Conservation (phyloP, 2,329 filamentous ascomycete genomes). For the Diaporthe longicolla region DNA sequence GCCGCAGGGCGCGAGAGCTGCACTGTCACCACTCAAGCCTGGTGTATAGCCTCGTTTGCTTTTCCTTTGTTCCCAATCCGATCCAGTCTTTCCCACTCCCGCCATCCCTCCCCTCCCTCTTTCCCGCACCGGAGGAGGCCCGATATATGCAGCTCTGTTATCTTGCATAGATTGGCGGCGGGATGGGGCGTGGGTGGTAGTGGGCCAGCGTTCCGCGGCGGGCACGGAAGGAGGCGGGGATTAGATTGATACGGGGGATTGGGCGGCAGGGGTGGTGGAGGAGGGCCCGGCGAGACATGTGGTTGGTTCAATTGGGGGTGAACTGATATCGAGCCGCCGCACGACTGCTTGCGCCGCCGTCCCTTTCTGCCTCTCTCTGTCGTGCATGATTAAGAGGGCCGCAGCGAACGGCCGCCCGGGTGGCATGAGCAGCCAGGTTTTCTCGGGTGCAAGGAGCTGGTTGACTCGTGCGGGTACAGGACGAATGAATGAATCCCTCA, state of each 20-base stretch:
- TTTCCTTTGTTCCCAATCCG: neutral
- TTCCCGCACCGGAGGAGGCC: neutral
- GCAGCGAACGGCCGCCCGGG: conserved; percentile 8
- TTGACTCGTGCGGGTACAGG: conserved; percentile 3
- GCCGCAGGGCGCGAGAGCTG: conserved; percentile 12
- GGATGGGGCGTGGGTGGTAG: neutral
- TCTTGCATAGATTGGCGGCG: conserved; percentile 28
- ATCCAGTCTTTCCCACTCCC: neutral
- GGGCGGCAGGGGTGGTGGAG: neutral
- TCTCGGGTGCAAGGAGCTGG: neutral
- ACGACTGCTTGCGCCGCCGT: neutral
- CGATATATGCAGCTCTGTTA: conserved; percentile 29
- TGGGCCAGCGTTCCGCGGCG: conserved; percentile 4
- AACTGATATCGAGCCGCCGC: conserved; percentile 9
- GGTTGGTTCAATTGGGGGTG: conserved; percentile 5
- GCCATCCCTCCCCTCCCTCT: neutral
- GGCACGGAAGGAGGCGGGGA: conserved; percentile 1
- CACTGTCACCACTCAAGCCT: neutral
- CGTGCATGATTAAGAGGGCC: neutral
- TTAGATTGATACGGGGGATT: neutral
- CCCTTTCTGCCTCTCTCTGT: neutral
- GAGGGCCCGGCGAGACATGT: neutral
- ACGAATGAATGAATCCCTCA: too few species aligned
- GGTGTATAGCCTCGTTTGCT: neutral
- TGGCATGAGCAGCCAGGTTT: neutral